phyloP scores from a whole-genome alignment of 2,329 filamentous ascomycete species.

The Sordariomycetes sp. region DNA sequence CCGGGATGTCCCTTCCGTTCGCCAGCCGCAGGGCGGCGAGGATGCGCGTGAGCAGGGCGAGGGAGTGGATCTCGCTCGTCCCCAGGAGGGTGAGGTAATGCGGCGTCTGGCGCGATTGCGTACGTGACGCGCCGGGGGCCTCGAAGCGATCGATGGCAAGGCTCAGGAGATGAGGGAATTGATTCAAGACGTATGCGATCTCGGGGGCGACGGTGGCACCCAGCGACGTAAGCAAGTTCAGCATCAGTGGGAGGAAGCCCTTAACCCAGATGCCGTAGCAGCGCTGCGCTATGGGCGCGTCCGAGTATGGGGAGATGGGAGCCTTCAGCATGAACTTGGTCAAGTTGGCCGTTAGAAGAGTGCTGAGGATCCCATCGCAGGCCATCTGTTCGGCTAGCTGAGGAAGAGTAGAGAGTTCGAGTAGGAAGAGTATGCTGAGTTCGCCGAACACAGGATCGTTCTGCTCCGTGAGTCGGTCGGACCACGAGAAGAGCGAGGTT shows the following conservation, averaged over 20 bases:
- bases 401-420: conserved; percentile 76
- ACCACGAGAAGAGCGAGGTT: conserved; percentile 85
- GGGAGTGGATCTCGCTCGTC: conserved; percentile 68
- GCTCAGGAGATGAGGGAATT: conserved; percentile 71
- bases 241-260: conserved; percentile 75
- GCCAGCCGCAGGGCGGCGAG: conserved; percentile 55
- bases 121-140: conserved; percentile 44
- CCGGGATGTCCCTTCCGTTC: conserved; percentile 63
- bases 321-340: conserved; percentile 65
- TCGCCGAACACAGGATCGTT: conserved; percentile 90
- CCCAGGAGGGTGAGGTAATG: conserved; percentile 65
- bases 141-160: conserved; percentile 67
- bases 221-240: conserved; percentile 79
- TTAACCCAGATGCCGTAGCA: conserved; percentile 87
- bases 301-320: conserved; percentile 70
- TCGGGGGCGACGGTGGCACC: conserved; percentile 76
- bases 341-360: conserved; percentile 70
- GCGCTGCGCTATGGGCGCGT: conserved; percentile 56
- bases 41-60: conserved; percentile 67
- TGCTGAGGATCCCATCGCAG: conserved; percentile 72
- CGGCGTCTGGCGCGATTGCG: conserved; percentile 34
- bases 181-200: conserved; percentile 78
- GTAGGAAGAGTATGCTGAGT: conserved; percentile 78
- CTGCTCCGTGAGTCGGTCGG: conserved; percentile 68
- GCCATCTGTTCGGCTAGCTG: conserved; percentile 83